Evolutionary conservation across 208 protist genomes (phyloP), one percentile per base, ranked within the genome.

Genomic region (Leishmania aethiopica): DNA sequence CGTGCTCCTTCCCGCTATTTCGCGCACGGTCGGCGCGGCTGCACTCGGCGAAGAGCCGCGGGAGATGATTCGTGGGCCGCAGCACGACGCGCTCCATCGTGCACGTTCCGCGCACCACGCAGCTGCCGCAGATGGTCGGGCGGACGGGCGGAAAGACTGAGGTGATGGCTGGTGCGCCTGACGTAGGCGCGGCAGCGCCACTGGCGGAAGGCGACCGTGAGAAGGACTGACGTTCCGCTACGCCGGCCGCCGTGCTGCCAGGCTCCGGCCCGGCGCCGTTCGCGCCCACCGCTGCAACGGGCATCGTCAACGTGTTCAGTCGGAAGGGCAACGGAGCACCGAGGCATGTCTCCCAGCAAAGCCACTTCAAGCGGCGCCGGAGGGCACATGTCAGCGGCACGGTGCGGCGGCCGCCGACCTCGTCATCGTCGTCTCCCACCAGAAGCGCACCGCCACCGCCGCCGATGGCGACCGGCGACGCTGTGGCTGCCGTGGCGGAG

Each of bases 1-100:
- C 49, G 72, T 35, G 17, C 55, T 42, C 22, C 32, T 4, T 42
- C 37, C 22, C 75, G 15, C 37, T 60, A 11, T 11, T 32, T 55
- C 19, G 37, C 47, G 6, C 60, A 47, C 3, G 37, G 57, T 10
- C 42, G 77, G 45, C 60, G 60, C 47, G 32, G 28, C 28, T 37
- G 59, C 45, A 40, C 42, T 49, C 47, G 15, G 77, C 47, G 49
- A 42, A 70, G 32, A 62, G 64, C 28, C 49, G 35, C 47, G 78
- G 78, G 35, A 73, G 11, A 42, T 53, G 35, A 47, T 62, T 73
- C 0, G 77, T 81, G 28, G 82, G 82, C 25, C 60, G 72, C 77
- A 85, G 82, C 62, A 81, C 28, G 13, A 85, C 51, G 28, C 77
- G 77, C 62, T 81, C 82, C 11, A 85, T 75, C 32, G 77, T 70